Conservation (phyloP, 768 basidiomycete genomes). For the Termitomyces sp. region DNA sequence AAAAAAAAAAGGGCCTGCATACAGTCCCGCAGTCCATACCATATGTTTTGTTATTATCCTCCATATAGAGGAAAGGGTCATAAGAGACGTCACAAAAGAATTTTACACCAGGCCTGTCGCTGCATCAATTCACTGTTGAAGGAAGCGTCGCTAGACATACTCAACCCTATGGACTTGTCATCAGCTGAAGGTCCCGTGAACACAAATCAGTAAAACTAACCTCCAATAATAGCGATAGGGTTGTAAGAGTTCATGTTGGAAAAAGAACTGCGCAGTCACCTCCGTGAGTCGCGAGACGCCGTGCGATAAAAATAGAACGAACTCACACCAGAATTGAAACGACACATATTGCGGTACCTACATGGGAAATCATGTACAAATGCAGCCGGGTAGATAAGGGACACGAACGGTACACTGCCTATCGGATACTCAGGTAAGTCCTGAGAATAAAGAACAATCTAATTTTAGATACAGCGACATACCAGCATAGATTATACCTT, state of each 20-base stretch:
- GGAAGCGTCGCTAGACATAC: conserved; percentile 37
- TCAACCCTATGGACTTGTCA: conserved; percentile 53
- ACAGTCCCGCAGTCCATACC: conserved; percentile 24
- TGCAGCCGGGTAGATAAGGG: neutral
- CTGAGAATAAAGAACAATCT: conserved; percentile 2
- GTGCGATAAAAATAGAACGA: neutral
- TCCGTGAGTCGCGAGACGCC: conserved; percentile 1
- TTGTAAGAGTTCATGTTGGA: conserved; percentile 70
- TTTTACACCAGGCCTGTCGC: conserved; percentile 64
- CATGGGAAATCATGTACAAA: neutral
- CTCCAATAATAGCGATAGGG: conserved; percentile 85
- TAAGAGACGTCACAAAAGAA: conserved; percentile 75
- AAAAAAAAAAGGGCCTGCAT: neutral
- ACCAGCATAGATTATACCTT: conserved; percentile 64
- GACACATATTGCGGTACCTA: conserved; percentile 93
- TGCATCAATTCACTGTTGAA: neutral
- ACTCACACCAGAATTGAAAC: conserved; percentile 87
- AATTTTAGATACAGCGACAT: conserved; percentile 11
- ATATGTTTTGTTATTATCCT: conserved; percentile 53
- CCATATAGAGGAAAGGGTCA: conserved; percentile 82
- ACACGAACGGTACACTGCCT: conserved; percentile 72
- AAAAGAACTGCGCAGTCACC: conserved; percentile 62
- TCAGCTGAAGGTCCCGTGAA: neutral
- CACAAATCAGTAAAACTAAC: conserved; percentile 22
- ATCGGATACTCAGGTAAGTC: conserved; percentile 8